phyloP scores from a whole-genome alignment of 441 rosid genomes.

The Adansonia rubrostipa region DNA sequence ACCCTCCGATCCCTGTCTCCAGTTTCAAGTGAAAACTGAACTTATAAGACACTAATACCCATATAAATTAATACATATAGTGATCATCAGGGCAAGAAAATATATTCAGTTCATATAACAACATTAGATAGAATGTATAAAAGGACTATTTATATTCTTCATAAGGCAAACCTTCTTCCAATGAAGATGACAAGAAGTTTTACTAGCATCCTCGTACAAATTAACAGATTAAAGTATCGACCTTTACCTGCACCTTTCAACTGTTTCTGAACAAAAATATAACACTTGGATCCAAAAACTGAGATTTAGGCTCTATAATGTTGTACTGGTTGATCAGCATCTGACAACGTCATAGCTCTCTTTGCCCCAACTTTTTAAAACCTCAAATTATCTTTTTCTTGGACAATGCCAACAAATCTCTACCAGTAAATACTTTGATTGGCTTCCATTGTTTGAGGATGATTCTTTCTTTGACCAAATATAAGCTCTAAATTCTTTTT shows the following conservation, averaged over 20 bases:
- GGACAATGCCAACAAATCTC: constrained; percentile 62
- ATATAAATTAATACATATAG: not conserved
- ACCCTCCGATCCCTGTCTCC: constrained; percentile 46
- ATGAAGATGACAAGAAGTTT: constrained; percentile 15
- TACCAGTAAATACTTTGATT: constrained; percentile 65
- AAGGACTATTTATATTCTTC: constrained; percentile 4
- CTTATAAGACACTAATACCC: constrained; percentile 17
- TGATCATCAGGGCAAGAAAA: not conserved
- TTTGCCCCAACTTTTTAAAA: constrained; percentile 69
- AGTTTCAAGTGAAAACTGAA: constrained; percentile 16
- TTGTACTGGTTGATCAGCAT: constrained; percentile 61
- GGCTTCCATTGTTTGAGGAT: constrained; percentile 71
- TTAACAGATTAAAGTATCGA: constrained; percentile 42
- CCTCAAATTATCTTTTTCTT: constrained; percentile 62
- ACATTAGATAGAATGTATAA: not conserved
- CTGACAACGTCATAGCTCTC: constrained; percentile 64
- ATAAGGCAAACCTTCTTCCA: constrained; percentile 16
- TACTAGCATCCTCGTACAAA: constrained; percentile 39
- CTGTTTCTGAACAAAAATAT: constrained; percentile 55
- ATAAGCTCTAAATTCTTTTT: constrained; percentile 76
- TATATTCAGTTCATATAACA: not conserved
- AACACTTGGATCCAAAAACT: constrained; percentile 54
- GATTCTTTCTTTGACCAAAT: constrained; percentile 80
- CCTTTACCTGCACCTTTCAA: constrained; percentile 65
- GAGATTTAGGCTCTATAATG: constrained; percentile 55